Conservation (phyloP, 441 rosid species). For the Arabidopsis lyrata region DNA sequence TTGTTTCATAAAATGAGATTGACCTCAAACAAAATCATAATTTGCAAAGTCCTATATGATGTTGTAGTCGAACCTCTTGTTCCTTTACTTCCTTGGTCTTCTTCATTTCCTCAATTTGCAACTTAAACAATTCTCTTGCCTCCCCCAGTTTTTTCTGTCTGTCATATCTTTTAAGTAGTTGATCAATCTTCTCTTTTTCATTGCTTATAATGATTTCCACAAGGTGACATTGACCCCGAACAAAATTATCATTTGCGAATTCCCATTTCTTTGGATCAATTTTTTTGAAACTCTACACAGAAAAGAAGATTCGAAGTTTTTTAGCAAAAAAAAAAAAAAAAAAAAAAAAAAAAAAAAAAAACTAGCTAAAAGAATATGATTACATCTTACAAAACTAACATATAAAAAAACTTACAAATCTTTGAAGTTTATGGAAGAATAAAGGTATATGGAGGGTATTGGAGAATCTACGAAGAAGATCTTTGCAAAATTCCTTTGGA, state of each 20-base stretch:
- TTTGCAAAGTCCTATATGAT: not conserved
- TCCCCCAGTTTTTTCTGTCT: not conserved
- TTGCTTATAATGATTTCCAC: not conserved
- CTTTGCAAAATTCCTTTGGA: not conserved
- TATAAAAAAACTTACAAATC: too few relatives aligned
- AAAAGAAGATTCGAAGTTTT: not conserved
- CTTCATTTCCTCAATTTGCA: not conserved
- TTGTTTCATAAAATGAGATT: not conserved
- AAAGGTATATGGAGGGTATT: too few relatives aligned
- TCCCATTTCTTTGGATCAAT: not conserved
- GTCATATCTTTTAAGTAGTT: not conserved
- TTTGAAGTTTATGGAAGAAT: too few relatives aligned
- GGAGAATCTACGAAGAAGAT: too few relatives aligned
- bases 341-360: too few relatives aligned
- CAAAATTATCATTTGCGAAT: conserved; percentile 3
- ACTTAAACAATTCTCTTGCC: not conserved
- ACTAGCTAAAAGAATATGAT: not conserved
- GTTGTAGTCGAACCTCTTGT: not conserved
- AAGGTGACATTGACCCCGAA: not conserved
- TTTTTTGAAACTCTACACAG: not conserved
- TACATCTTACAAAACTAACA: not conserved
- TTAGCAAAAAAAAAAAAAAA: not conserved
- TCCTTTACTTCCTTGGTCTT: not conserved
- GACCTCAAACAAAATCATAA: not conserved
- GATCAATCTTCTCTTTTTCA: not conserved